Base-by-base conservation (phyloP, 352 stramenopile species). In the Plasmopara halstedii region DNA sequence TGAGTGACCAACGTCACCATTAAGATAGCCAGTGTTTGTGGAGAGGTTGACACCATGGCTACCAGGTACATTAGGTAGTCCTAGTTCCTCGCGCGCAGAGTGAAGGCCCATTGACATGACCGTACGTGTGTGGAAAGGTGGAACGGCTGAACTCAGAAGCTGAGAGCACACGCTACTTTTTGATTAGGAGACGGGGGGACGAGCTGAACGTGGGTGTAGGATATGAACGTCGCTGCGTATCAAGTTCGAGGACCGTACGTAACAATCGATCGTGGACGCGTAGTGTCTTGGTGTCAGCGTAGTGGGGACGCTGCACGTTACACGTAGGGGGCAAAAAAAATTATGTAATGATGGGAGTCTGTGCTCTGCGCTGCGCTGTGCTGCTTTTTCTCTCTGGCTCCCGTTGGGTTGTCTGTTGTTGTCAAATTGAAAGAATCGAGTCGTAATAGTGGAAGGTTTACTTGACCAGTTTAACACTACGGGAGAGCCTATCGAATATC, bases 261-360 rank as follows among this genome's bases (percentile, higher is more conserved):
- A 47, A 55, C 38, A 43, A 58, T 20, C 36, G 22, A 36, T 37
- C 31, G 42, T 41, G 22, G 22, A 18, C 22, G 42, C 43, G 44
- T 51, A 42, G 25, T 36, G 49, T 37, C 7, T 32, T 10, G 19
- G 37, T 58, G 35, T 50, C 37, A 52, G 46, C 41, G 52, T 48
- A 42, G 49, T 54, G 36, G 22, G 33, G 17, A 48, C 48, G 46
- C 32, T 49, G 53, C 58, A 57, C 53, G 53, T 70, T 62, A 58
- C 62, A 67, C 54, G 48, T 61, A 56, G 58, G 51, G 54, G 43
- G 69, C 49, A 69, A 82, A 85, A 75, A 64, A 62, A 62, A 75
- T 83, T 84, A 83, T 84, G 74, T 86, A 86, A 84, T 80, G 74
- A 71, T 70, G 60, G 54, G 32, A 50, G 51, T 26, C 42, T 51